phyloP scores from a whole-genome alignment of 2,329 filamentous ascomycete genomes.

The Dichotomopilus funicola region DNA sequence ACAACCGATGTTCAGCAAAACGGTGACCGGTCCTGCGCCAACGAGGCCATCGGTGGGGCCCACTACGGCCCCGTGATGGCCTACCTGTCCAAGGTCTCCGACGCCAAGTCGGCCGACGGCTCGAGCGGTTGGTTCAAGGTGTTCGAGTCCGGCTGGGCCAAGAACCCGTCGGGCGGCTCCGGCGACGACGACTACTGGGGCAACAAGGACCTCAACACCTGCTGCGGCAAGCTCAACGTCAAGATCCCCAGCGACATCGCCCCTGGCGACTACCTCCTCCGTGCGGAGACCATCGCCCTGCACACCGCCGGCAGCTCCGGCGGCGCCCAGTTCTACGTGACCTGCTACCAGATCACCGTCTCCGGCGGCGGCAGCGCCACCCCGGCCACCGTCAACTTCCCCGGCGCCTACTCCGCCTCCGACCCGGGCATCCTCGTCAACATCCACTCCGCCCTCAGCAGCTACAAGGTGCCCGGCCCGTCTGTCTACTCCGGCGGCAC shows the following conservation, averaged over 20 bases:
- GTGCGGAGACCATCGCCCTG: slow-evolving; percentile 44
- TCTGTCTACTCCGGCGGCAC: slow-evolving; percentile 36
- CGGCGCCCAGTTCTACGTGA: slow-evolving; percentile 36
- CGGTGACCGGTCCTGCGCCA: slow-evolving; percentile 36
- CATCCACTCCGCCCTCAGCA: slow-evolving; percentile 37
- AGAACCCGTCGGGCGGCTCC: slow-evolving; percentile 28
- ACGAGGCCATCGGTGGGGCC: slow-evolving; percentile 45
- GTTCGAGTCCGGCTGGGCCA: slow-evolving; percentile 39
- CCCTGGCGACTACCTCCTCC: slow-evolving; percentile 38
- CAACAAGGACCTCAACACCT: slow-evolving; percentile 36
- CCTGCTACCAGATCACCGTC: slow-evolving; percentile 33
- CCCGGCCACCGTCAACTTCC: slow-evolving; percentile 33
- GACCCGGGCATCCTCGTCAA: slow-evolving; percentile 43
- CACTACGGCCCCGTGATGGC: slow-evolving; percentile 46
- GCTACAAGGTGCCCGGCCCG: slow-evolving; percentile 40
- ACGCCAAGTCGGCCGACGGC: slow-evolving; percentile 39
- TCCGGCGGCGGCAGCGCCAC: slow-evolving; percentile 25
- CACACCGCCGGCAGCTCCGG: slow-evolving; percentile 34
- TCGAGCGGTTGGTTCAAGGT: slow-evolving; percentile 47
- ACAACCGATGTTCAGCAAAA: slow-evolving; percentile 29
- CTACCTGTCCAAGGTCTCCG: slow-evolving; percentile 42
- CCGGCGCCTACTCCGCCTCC: slow-evolving; percentile 37
- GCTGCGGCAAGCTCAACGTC: slow-evolving; percentile 36
- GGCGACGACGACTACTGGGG: slow-evolving; percentile 42
- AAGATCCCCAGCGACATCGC: slow-evolving; percentile 29